phyloP scores from a whole-genome alignment of 306 rosid genomes.

The Vicia villosa region DNA sequence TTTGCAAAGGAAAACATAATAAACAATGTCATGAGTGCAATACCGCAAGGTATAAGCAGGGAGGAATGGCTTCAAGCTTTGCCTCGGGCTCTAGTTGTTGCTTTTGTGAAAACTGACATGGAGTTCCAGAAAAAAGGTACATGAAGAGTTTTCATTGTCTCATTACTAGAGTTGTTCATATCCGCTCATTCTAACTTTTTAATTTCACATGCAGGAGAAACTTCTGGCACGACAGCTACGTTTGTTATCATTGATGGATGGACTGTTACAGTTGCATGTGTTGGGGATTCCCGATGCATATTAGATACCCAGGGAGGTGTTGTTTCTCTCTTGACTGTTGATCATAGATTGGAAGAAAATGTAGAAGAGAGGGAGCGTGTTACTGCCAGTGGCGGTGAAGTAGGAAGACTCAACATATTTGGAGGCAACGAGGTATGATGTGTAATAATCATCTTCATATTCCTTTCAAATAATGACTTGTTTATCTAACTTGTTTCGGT shows the following conservation, averaged over 20 bases:
- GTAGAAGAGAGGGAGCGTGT: slow-evolving; percentile 93
- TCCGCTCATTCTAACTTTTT: slow-evolving; percentile 16
- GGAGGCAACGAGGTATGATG: slow-evolving; percentile 79
- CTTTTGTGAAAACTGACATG: slow-evolving; percentile 95
- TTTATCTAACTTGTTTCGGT: slow-evolving; percentile 19
- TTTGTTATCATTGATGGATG: slow-evolving; percentile 89
- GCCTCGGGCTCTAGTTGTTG: slow-evolving; percentile 96
- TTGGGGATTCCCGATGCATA: slow-evolving; percentile 85
- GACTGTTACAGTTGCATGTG: slow-evolving; percentile 98
- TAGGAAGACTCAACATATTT: slow-evolving; percentile 88
- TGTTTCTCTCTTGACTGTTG: slow-evolving; percentile 89
- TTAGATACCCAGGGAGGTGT: slow-evolving; percentile 87
- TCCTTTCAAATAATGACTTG: slow-evolving; percentile 22
- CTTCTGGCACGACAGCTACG: slow-evolving; percentile 98
- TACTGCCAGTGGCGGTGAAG: slow-evolving; percentile 98
- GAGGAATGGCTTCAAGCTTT: slow-evolving; percentile 94
- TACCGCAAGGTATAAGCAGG: slow-evolving; percentile 86
- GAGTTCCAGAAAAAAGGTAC: slow-evolving; percentile 95
- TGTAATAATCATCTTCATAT: slow-evolving; percentile 24
- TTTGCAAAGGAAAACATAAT: slow-evolving; percentile 80
- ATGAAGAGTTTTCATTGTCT: background rate
- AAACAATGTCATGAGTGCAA: slow-evolving; percentile 84
- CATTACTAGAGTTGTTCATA: slow-evolving; percentile 37
- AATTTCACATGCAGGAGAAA: slow-evolving; percentile 70
- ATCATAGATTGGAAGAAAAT: slow-evolving; percentile 93